These are phyloP conservation scores for Dactylis glomerata DNA, from an alignment of 176 grass and related monocot genomes.

Conservation along the genomic window DNA sequence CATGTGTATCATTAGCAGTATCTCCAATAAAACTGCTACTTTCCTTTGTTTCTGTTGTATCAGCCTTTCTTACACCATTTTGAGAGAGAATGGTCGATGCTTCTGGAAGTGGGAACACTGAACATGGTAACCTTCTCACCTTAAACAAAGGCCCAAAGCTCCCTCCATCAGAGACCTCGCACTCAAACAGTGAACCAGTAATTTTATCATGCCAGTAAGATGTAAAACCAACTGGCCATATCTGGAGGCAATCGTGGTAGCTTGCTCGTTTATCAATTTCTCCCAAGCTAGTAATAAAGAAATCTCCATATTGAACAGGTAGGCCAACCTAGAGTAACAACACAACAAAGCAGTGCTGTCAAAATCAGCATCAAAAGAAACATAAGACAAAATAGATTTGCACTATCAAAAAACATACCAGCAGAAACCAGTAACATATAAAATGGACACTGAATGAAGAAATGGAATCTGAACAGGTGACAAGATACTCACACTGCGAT, in stretches of 20 bases:
- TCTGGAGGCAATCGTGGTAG: constrained; percentile 73
- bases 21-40: constrained; percentile 48
- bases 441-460: constrained; percentile 8
- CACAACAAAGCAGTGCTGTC: constrained; percentile 25
- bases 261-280: constrained; percentile 68
- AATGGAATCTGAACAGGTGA: constrained; percentile 23
- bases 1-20: constrained; percentile 50
- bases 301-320: constrained; percentile 88
- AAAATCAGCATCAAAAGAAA: constrained; percentile 41
- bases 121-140: constrained; percentile 83
- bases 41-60: constrained; percentile 64
- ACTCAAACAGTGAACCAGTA: constrained; percentile 96
- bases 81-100: constrained; percentile 66
- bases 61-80: constrained; percentile 49
- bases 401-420: constrained; percentile 6
- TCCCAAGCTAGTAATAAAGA: constrained; percentile 78
- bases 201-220: constrained; percentile 94
- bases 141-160: constrained; percentile 77
- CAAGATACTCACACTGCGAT: constrained; percentile 32
- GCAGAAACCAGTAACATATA: constrained; percentile 17
- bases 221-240: constrained; percentile 88
- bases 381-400: constrained; percentile 20
- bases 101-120: constrained; percentile 61
- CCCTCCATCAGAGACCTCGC: constrained; percentile 77
- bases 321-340: constrained; percentile 62